Evolutionary conservation across 495 filamentous ascomycete genomes (phyloP).

Genomic region (Aspergillus leporis): DNA sequence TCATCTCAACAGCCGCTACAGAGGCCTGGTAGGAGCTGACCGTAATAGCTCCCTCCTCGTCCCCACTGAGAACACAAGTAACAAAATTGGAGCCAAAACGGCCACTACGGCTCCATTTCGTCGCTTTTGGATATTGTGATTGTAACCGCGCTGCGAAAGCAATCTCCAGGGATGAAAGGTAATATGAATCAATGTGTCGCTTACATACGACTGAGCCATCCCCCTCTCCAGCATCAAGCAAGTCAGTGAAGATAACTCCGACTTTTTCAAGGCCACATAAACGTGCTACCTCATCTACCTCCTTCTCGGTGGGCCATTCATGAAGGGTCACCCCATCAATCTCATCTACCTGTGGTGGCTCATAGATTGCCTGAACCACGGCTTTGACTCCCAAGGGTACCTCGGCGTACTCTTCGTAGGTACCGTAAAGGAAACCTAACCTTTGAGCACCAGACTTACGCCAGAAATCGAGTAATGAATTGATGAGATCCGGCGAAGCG

Average conservation of each 20-base stretch:
- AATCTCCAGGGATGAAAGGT: constrained; percentile 88
- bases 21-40: constrained; percentile 94
- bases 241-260: constrained; percentile 93
- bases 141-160: constrained; percentile 86
- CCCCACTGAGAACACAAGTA: constrained; percentile 89
- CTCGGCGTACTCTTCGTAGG: constrained; percentile 87
- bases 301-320: constrained; percentile 84
- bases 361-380: constrained; percentile 96
- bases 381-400: constrained; percentile 95
- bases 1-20: constrained; percentile 95
- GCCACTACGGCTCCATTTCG: constrained; percentile 96
- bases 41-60: constrained; percentile 82
- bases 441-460: constrained; percentile 75
- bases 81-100: constrained; percentile 96
- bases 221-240: constrained; percentile 77
- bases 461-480: constrained; percentile 91
- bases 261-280: constrained; percentile 87
- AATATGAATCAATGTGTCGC: constrained; percentile 93
- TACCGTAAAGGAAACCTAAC: constrained; percentile 87
- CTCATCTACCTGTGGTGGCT: constrained; percentile 89
- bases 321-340: constrained; percentile 86
- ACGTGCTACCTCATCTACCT: constrained; percentile 76
- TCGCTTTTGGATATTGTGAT: constrained; percentile 81
- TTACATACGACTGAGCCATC: constrained; percentile 91
- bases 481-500: constrained; percentile 74